These are phyloP conservation scores for Erodium chrysanthum DNA, from an alignment of 441 rosid species.

Conservation along the genomic window DNA sequence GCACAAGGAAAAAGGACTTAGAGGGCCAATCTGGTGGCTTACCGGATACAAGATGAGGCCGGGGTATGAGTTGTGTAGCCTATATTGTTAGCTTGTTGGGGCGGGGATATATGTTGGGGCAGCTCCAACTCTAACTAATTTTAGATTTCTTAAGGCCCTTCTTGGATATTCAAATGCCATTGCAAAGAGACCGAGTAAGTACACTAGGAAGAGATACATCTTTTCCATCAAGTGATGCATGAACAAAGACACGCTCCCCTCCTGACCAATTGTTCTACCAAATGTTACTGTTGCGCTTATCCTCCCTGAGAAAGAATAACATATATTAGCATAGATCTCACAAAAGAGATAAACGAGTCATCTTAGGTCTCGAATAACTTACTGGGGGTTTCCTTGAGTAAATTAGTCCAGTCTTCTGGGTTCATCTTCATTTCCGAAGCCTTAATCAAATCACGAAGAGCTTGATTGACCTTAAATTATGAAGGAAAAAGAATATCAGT, in stretches of 20 bases:
- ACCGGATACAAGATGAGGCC: neutral
- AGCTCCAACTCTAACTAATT: conserved; percentile 49
- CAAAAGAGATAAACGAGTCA: neutral
- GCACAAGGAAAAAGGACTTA: neutral
- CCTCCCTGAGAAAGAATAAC: no score
- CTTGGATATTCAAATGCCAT: conserved; percentile 39
- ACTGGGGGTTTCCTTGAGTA: neutral
- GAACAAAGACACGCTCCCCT: conserved; percentile 17
- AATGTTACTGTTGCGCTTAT: no score
- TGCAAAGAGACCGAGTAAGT: conserved; percentile 48
- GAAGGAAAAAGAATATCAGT: neutral
- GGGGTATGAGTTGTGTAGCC: neutral
- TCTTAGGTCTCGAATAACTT: neutral
- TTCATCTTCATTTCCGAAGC: neutral
- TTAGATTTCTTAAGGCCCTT: conserved; percentile 34
- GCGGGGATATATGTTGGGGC: conserved; percentile 16
- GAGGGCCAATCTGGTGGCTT: neutral
- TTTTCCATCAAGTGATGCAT: conserved; percentile 26
- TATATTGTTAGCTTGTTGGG: conserved; percentile 13
- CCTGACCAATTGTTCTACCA: no score
- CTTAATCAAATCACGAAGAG: conserved; percentile 30
- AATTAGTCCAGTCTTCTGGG: neutral
- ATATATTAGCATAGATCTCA: neutral
- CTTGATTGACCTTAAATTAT: conserved; percentile 71
- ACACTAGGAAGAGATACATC: conserved; percentile 34